phyloP scores from a whole-genome alignment of 768 basidiomycete genomes.

The Arthromyces matolae region DNA sequence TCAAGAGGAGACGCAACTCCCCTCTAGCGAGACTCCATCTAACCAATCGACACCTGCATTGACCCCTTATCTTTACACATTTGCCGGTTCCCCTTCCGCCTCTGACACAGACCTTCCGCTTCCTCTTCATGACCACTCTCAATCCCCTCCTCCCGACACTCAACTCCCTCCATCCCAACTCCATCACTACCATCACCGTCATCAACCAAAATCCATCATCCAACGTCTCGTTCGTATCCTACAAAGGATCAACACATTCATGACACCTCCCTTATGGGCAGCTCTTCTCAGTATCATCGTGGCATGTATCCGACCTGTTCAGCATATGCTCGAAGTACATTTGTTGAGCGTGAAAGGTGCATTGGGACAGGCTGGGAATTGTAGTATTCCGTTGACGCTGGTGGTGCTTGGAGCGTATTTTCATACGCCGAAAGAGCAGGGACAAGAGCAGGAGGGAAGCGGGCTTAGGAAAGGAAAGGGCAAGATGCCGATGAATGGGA shows the following conservation, averaged over 20 bases:
- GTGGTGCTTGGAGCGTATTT: slow-evolving; percentile 94
- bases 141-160: not conserved
- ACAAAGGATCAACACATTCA: no score
- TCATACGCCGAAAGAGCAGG: slow-evolving; percentile 35
- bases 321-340: slow-evolving; percentile 62
- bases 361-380: slow-evolving; percentile 62
- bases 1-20: slow-evolving; percentile 1
- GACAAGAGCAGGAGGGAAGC: slow-evolving; percentile 4
- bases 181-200: not conserved
- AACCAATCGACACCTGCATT: not conserved
- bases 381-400: slow-evolving; percentile 84
- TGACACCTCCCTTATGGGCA: slow-evolving; percentile 88
- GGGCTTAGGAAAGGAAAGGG: not conserved
- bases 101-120: no score
- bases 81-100: not conserved
- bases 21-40: slow-evolving; percentile 8
- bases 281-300: slow-evolving; percentile 72
- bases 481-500: no score
- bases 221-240: slow-evolving; percentile 22
- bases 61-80: no score
- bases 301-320: slow-evolving; percentile 72
- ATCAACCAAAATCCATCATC: slow-evolving; percentile 1
- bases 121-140: no score
- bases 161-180: not conserved
- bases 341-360: slow-evolving; percentile 68